Percentiles rank a stretch among this genome's conserved stretches.
phyloP scores from a whole-genome alignment of 108 stramenopile species.

The Epipyxis sp. region DNA sequence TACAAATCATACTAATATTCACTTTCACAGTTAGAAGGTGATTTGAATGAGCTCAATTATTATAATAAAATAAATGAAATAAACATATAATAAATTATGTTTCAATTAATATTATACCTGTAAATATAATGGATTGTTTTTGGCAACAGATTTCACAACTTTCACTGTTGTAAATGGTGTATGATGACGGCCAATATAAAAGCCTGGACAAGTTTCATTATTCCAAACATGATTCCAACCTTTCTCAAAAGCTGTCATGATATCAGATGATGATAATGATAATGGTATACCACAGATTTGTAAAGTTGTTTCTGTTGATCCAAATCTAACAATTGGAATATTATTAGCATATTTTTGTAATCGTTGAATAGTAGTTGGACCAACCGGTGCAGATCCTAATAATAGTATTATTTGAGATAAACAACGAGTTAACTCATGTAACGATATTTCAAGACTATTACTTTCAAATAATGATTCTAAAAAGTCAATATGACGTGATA shows the following conservation, averaged over 20 bases:
- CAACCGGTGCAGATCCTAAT: conserved; percentile 43
- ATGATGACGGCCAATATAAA: conserved; percentile 40
- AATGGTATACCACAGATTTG: conserved; percentile 33
- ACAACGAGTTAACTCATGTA: not conserved
- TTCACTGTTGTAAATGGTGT: conserved; percentile 14
- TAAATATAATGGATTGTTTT: too few species aligned
- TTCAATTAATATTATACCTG: too few species aligned
- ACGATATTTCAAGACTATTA: too few species aligned
- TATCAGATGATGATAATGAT: not conserved
- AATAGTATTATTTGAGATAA: not conserved
- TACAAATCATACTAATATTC: too few species aligned
- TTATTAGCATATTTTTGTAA: not conserved
- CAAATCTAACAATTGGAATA: conserved; percentile 39
- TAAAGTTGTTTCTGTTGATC: conserved; percentile 35
- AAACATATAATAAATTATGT: too few species aligned
- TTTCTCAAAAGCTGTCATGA: conserved; percentile 34
- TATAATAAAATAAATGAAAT: too few species aligned
- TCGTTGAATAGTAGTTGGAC: conserved; percentile 34
- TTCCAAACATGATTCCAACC: conserved; percentile 35
- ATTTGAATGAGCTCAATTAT: too few species aligned
- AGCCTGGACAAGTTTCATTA: conserved; percentile 1
- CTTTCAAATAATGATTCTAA: too few species aligned
- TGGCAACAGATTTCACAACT: conserved; percentile 36
- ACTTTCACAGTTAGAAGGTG: too few species aligned
- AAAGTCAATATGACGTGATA: conserved; percentile 39